Evolutionary conservation across 1,284 basidiomycete species (phyloP).

Genomic region (Somion occarium): DNA sequence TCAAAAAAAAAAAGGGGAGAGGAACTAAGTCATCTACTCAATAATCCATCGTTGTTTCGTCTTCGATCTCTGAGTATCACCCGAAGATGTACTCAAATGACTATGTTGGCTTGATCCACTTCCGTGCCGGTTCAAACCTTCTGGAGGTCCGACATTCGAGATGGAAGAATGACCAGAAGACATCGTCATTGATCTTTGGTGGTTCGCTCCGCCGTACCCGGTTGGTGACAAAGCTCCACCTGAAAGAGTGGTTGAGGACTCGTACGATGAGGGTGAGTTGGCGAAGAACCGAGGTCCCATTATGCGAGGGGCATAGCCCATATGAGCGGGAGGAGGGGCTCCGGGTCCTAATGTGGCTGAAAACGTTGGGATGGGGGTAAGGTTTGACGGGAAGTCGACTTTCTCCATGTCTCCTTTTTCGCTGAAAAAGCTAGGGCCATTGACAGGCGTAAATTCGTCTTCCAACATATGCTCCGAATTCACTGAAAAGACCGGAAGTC

Average conservation of each 20-base stretch:
- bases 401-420: constrained; percentile 44
- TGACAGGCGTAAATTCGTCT: constrained; percentile 41
- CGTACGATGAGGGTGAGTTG: constrained; percentile 22
- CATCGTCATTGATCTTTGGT: background rate
- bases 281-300: constrained; percentile 49
- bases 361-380: constrained; percentile 50
- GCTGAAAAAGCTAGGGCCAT: constrained; percentile 23
- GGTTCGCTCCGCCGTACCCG: background rate
- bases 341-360: constrained; percentile 41
- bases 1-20: background rate
- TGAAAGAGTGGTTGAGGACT: constrained; percentile 25
- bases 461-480: constrained; percentile 49
- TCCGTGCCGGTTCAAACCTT: constrained; percentile 11
- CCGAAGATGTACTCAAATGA: constrained; percentile 10
- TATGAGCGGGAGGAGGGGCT: constrained; percentile 36
- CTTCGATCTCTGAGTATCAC: constrained; percentile 4
- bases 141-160: background rate
- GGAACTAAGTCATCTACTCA: constrained; percentile 33
- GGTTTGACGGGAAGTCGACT: constrained; percentile 55
- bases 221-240: constrained; percentile 2
- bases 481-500: constrained; percentile 35
- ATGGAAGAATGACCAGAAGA: constrained; percentile 2
- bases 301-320: constrained; percentile 32
- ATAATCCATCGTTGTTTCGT: constrained; percentile 48
- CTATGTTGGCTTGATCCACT: constrained; percentile 19